A percentile compares a stretch with the other conserved stretches of the same genome.
Conservation (phyloP, 306 rosid species). For the Vigna nakashimae region DNA sequence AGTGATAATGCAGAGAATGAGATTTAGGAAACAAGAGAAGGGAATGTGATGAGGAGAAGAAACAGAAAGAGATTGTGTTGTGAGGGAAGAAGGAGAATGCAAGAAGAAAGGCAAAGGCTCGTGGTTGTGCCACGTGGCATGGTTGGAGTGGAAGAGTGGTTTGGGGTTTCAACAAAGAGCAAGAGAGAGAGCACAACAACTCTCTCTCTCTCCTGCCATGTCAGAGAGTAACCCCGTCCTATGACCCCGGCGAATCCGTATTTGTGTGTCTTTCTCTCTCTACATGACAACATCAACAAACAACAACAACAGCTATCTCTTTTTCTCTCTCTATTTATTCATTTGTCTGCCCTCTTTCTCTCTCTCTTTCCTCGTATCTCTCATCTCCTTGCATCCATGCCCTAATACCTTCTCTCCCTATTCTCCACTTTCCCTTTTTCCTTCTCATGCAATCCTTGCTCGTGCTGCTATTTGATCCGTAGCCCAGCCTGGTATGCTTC, state of each 20-base stretch:
- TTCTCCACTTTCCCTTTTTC: conserved; percentile 41
- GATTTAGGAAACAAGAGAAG: neutral
- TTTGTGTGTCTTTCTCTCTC: conserved; percentile 65
- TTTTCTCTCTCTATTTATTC: conserved; percentile 69
- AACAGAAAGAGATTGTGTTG: neutral
- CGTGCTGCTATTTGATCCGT: conserved; percentile 63
- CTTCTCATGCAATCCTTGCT: conserved; percentile 49
- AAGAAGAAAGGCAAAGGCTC: conserved; percentile 14
- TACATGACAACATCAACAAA: conserved; percentile 44
- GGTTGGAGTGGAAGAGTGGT: conserved; percentile 46
- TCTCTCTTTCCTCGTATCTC: conserved; percentile 61
- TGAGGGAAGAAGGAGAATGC: conserved; percentile 19
- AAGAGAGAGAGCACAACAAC: conserved; percentile 43
- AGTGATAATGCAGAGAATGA: no score
- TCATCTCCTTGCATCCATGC: conserved; percentile 61
- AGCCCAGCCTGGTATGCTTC: conserved; percentile 58
- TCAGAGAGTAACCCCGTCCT: conserved; percentile 92
- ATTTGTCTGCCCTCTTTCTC: conserved; percentile 55
- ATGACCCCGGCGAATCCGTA: conserved; percentile 94
- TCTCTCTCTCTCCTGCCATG: conserved; percentile 81
- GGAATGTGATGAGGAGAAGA: neutral
- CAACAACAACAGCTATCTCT: conserved; percentile 53
- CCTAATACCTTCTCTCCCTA: conserved; percentile 60
- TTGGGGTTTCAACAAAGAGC: conserved; percentile 41
- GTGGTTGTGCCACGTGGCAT: conserved; percentile 64